Base-by-base conservation (phyloP, 768 basidiomycete genomes). In the Nidularia pulvinata region DNA sequence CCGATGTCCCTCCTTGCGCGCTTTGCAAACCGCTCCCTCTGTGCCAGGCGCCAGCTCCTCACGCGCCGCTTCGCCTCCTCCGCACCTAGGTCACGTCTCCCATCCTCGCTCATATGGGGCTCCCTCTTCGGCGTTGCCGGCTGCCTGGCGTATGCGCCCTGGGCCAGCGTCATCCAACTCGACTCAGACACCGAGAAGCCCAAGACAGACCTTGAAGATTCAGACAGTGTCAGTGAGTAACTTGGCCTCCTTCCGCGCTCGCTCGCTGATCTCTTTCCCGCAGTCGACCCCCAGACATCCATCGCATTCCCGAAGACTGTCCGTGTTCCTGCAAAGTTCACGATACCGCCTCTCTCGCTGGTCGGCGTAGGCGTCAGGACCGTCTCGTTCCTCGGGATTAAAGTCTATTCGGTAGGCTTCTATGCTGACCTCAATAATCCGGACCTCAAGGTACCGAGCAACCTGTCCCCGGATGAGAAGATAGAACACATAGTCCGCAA, bases 331-430 rank as follows among this genome's bases (percentile, higher is more conserved):
- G 82, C 88, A 33, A 88, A 84, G 59, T 68, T 81, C 13, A 79
- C 82, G 7, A 68, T 83, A 5, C 83, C 89, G 7, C 69, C 79
- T 1, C 81, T 91, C 60, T 80, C 84, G 9, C 79, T 96, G 5
- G 71, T 97, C 16, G 95, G 95, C 5, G 73, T 93, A 1, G 95
- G 95, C 22, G 92, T 94, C 37, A 78, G 95, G 48, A 91, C 87
- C 0, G 93, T 97, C 33, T 93, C 93, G 11, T 94, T 97, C 69
- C 76, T 96, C 37, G 80, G 86, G 6, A 82, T 97, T 57, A 85
- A 91, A 64, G 94, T 96, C 13, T 97, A 97, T 69, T 89, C 89
- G 9, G 84, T 93, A 34, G 95, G 83, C 2, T 93, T 97, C 70
- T 97, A 96, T 67, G 89, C 91, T 5, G 93, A 96, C 65, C 70